phyloP scores from a whole-genome alignment of 169 alveolate species.

The Plasmodium inui region DNA sequence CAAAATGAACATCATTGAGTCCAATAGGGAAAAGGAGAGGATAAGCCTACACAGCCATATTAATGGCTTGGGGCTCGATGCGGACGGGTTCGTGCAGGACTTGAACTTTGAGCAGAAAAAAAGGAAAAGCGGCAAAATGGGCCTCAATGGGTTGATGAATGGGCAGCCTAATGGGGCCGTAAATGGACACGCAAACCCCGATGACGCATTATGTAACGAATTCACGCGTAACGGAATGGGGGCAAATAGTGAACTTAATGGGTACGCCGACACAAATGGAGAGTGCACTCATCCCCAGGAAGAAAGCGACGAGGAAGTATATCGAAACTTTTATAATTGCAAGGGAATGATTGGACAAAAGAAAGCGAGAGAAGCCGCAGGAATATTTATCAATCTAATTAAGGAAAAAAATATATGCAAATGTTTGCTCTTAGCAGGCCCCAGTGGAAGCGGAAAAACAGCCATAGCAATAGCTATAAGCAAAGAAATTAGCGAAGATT shows the following conservation, averaged over 20 bases:
- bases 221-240: neutral
- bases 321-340: conserved; percentile 41
- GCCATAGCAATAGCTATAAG: conserved; percentile 99
- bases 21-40: conserved; percentile 86
- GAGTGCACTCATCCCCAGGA: neutral
- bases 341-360: conserved; percentile 98
- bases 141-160: neutral
- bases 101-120: conserved; percentile 10
- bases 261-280: neutral
- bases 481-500: conserved; percentile 95
- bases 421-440: conserved; percentile 92
- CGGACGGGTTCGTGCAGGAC: conserved; percentile 79
- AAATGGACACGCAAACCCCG: neutral
- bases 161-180: neutral
- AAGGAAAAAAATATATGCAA: conserved; percentile 94
- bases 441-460: conserved; percentile 99
- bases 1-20: conserved; percentile 64
- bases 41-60: conserved; percentile 99
- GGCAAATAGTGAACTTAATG: neutral
- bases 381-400: conserved; percentile 97
- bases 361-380: conserved; percentile 99
- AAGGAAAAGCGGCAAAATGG: conserved; percentile 1
- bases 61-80: conserved; percentile 98
- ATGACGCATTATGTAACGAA: neutral
- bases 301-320: conserved; percentile 23